These are phyloP conservation scores for Ceratocystis huliohia DNA, from an alignment of 2,329 filamentous ascomycete genomes.

Conservation along the genomic window DNA sequence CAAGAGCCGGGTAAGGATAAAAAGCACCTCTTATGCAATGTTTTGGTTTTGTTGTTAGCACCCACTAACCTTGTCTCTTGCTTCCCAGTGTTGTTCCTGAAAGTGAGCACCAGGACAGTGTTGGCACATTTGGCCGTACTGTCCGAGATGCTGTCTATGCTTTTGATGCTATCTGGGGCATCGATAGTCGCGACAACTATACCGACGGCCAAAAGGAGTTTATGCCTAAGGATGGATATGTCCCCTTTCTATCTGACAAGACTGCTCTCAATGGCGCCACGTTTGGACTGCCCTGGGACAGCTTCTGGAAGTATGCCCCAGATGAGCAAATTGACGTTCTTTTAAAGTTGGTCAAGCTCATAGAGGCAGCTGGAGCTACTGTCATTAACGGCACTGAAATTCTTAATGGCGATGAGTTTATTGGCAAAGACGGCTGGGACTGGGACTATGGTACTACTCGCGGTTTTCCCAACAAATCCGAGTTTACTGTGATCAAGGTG, in stretches of 20 bases:
- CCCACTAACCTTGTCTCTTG: background rate
- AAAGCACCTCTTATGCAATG: background rate
- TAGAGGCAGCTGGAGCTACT: slow-evolving; percentile 49
- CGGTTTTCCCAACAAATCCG: slow-evolving; percentile 56
- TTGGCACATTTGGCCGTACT: slow-evolving; percentile 55
- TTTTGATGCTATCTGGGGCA: slow-evolving; percentile 55
- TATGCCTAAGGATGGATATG: slow-evolving; percentile 44
- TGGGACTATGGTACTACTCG: slow-evolving; percentile 55
- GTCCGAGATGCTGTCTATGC: slow-evolving; percentile 55
- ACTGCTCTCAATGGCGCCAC: slow-evolving; percentile 44
- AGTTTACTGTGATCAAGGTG: slow-evolving; percentile 60
- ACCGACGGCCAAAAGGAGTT: slow-evolving; percentile 44
- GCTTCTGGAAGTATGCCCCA: slow-evolving; percentile 54
- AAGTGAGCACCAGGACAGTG: slow-evolving; percentile 52
- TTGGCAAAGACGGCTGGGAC: slow-evolving; percentile 57
- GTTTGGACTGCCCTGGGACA: slow-evolving; percentile 60
- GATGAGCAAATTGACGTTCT: slow-evolving; percentile 43
- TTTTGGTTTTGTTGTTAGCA: background rate
- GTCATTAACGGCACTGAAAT: slow-evolving; percentile 60
- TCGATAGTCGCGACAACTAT: slow-evolving; percentile 52
- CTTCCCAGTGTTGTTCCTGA: slow-evolving; percentile 45
- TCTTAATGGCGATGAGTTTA: slow-evolving; percentile 46
- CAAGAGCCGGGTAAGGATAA: slow-evolving; percentile 34
- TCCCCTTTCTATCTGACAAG: slow-evolving; percentile 42
- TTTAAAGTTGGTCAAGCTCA: slow-evolving; percentile 30